Percentiles rank a stretch among this genome's conserved stretches.
These are phyloP conservation scores for Picea abies DNA, from an alignment of 83 land plant genomes.

Conservation along the genomic window DNA sequence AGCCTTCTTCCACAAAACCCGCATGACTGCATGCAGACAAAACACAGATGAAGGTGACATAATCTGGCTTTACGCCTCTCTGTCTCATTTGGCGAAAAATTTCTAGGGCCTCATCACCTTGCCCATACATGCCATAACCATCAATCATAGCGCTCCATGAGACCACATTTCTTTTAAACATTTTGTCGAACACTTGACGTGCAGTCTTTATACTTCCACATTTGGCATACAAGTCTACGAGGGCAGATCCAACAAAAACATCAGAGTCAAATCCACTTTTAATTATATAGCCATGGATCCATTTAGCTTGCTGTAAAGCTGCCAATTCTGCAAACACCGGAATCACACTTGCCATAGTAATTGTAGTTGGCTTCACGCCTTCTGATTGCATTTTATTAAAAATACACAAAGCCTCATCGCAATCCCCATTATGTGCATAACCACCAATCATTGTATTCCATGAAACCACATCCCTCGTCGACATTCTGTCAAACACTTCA, in stretches of 20 bases:
- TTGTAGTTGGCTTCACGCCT: slow-evolving; percentile 34
- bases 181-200: slow-evolving; percentile 7
- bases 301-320: slow-evolving; percentile 36
- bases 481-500: slow-evolving; percentile 4
- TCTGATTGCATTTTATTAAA: neutral
- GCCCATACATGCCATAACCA: slow-evolving; percentile 2
- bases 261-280: slow-evolving; percentile 20
- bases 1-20: slow-evolving; percentile 42
- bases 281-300: slow-evolving; percentile 39
- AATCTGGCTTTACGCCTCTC: neutral
- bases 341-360: slow-evolving; percentile 42
- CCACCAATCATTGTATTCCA: slow-evolving; percentile 15
- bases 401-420: neutral
- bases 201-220: slow-evolving; percentile 1
- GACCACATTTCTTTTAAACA: slow-evolving; percentile 21
- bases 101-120: neutral
- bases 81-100: neutral
- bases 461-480: slow-evolving; percentile 1
- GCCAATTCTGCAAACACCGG: slow-evolving; percentile 55
- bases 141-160: slow-evolving; percentile 12
- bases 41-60: slow-evolving; percentile 46
- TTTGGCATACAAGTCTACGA: slow-evolving; percentile 5
- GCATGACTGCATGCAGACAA: slow-evolving; percentile 59
- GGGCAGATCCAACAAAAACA: slow-evolving; percentile 2
- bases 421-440: neutral